Evolutionary conservation across 129 eudicot genomes (phyloP), one percentile per base, ranked within the genome.

Genomic region (Mikania micrantha): DNA sequence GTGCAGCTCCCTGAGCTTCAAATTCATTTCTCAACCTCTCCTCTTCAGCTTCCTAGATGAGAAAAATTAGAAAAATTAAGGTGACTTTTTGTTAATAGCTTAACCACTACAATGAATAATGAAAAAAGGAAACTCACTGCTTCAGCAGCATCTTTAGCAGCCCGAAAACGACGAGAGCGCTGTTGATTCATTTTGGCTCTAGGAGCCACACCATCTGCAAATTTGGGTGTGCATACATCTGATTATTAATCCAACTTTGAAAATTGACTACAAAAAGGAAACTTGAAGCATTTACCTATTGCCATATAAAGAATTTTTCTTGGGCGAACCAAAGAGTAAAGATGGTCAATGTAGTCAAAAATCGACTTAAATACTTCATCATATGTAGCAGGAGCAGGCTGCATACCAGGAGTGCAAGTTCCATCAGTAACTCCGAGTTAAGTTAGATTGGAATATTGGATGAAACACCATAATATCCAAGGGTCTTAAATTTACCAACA

Each of bases 171-270:
- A 24, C 97, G 85, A 20, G 99, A 56, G 32, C 99, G 80, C 61
- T 94, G 99, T 85, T 94, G 99, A 67, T 94, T 94, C 99, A 94
- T 94, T 87, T 94, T 94, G 71, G 99, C 99, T 78, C 99, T 85
- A 9, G 99, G 99, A 64, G 99, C 99, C 80, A 94, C 99, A 63
- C 99, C 99, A 54, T 94, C 99, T 93, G 74, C 69, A 73, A 60
- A 80, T 21, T 7, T 36, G 48, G 29, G 70, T 73, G 40, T 44
- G 32, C 53, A 8, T 9, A 60, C 22, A 66, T 69, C 72, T 56
- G 54, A 47, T 52, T 34, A 22, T 11, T 19, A 16, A 24, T 70
- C 64, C 70, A 48, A 41, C 42, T 44, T 36, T 56, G 34, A 67
- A 24, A 40, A 59, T 44, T 36, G 67, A 11, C 12, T 25, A 31